Conservation (phyloP, 2,329 filamentous ascomycete species). For the Tolypocladium tropicale region DNA sequence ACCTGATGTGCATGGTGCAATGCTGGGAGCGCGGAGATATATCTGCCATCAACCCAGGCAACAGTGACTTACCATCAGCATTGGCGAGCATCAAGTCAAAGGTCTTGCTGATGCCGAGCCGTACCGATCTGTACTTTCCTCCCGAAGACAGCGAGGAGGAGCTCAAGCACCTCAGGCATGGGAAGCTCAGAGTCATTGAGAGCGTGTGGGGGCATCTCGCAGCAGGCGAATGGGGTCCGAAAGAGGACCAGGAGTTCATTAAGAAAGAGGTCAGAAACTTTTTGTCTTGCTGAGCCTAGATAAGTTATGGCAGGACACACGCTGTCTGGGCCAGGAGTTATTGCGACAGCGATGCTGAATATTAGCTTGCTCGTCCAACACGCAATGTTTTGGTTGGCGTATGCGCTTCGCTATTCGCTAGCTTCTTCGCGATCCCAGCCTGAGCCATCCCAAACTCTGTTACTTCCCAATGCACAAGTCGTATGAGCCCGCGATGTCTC, state of each 20-base stretch:
- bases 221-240: not conserved
- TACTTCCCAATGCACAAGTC: too few species aligned
- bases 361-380: too few species aligned
- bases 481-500: not conserved
- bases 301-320: not conserved
- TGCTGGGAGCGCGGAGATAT: not conserved
- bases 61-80: not conserved
- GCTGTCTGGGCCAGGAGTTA: too few species aligned
- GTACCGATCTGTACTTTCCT: not conserved
- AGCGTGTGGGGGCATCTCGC: not conserved
- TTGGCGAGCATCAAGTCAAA: not conserved
- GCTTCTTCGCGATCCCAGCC: too few species aligned
- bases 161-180: not conserved
- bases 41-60: not conserved
- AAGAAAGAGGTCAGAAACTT: not conserved
- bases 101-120: not conserved
- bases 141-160: not conserved
- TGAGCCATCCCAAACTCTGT: too few species aligned
- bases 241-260: not conserved
- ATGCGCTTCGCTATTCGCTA: too few species aligned
- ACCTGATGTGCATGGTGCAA: not conserved
- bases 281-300: not conserved
- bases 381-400: too few species aligned
- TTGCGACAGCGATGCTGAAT: too few species aligned
- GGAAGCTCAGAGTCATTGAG: not conserved